Percentiles rank a stretch among this genome's conserved stretches.
phyloP scores from a whole-genome alignment of 805 yeast species.

The Candida tibetensis region DNA sequence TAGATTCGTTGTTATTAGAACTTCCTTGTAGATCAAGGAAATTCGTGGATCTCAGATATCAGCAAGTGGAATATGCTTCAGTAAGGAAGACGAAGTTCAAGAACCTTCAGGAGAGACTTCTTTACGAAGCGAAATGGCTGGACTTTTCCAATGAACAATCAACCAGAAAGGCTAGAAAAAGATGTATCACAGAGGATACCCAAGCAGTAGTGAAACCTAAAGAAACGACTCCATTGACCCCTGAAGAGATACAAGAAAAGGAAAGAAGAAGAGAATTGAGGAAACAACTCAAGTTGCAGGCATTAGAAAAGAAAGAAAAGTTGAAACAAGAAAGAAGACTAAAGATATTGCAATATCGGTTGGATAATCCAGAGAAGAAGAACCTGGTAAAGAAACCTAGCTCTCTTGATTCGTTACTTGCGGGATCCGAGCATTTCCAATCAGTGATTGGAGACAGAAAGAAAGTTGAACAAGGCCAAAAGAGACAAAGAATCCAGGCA shows the following conservation, averaged over 20 bases:
- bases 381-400: conserved; percentile 7
- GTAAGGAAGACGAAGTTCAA: conserved; percentile 28
- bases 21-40: conserved; percentile 25
- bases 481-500: conserved; percentile 30
- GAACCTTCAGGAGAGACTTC: conserved; percentile 27
- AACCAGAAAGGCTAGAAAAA: conserved; percentile 12
- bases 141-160: conserved; percentile 16
- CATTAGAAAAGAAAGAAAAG: conserved; percentile 3
- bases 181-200: conserved; percentile 14
- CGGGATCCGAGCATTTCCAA: conserved; percentile 37
- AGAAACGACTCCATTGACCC: conserved; percentile 9
- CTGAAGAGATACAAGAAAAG: conserved; percentile 14
- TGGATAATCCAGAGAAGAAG: not conserved
- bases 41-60: conserved; percentile 19
- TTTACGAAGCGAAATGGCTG: conserved; percentile 42
- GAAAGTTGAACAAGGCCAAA: conserved; percentile 30
- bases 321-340: conserved; percentile 3
- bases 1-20: conserved; percentile 13
- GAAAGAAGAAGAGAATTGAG: conserved; percentile 6
- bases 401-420: conserved; percentile 9
- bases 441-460: conserved; percentile 38
- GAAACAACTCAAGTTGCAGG: conserved; percentile 2
- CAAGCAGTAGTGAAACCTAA: conserved; percentile 9
- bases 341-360: not conserved
- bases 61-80: conserved; percentile 23